Evolutionary conservation across 176 grass and related monocot genomes (phyloP), one percentile per base, ranked within the genome.

Genomic region (Metroxylon sagu): DNA sequence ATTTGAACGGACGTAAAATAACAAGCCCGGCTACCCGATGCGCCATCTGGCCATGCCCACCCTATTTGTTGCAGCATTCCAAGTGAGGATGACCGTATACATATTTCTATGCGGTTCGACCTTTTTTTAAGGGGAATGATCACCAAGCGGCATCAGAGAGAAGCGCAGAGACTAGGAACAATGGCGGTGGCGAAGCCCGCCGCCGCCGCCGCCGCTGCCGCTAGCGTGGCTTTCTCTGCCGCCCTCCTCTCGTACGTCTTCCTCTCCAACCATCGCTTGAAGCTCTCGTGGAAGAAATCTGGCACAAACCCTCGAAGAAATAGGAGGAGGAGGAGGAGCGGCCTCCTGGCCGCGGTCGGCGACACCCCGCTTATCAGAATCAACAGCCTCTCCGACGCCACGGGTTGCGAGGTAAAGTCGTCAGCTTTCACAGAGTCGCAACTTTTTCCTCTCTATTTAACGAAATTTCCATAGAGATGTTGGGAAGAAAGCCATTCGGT

Each of bases 371-470:
- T 97, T 43, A 88, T 97, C 54, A 80, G 93, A 74, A 97, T 92
- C 81, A 91, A 97, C 64, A 92, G 87, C 67, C 93, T 98, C 50
- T 98, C 93, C 18, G 84, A 98, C 56, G 81, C 87, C 60, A 98
- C 93, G 18, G 79, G 87, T 17, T 98, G 87, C 70, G 93, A 98
- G 81, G 87, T 96, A 57, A 19, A 19, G 5, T 25, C 12, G 10
- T 43, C 8, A 6, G 35, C 8, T 43, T 43, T 43, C 35, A 12
- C 7, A 43, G 2, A 43, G 35, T 43, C 35, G 2, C 8, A 14
- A 14, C 35, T 43, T 1, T 10, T 43, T 43, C 12, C 35, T 43
- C 10, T 43, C 0, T 14, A 14, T 43, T 6, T 43, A 10, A 10
- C 35, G 35, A 43, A 43, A 43, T 43, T 43, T 43, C 35, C 35